phyloP scores from a whole-genome alignment of 345 rosid species.

The Acer campestre region DNA sequence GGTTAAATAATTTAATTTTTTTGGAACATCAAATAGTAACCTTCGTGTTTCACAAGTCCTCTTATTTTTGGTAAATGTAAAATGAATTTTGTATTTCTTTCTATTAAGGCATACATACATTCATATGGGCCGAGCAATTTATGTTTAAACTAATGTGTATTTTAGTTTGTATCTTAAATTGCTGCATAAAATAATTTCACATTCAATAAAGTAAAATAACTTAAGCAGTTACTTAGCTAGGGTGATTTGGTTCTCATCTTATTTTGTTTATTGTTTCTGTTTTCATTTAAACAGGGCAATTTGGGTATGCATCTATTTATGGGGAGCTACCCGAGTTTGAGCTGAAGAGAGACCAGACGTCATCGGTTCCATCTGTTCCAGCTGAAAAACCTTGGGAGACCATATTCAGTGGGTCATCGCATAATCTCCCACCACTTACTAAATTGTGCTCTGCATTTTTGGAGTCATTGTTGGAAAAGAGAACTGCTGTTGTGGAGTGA shows the following conservation, averaged over 20 bases:
- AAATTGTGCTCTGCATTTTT: slow-evolving; percentile 69
- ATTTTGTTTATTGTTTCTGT: background rate
- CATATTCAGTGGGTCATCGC: slow-evolving; percentile 78
- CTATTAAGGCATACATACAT: background rate
- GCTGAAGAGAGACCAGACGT: slow-evolving; percentile 36
- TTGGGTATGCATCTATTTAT: slow-evolving; percentile 74
- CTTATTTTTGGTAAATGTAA: background rate
- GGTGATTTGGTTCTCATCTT: background rate
- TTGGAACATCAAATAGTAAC: too few species aligned
- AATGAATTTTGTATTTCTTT: background rate
- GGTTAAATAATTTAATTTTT: too few species aligned
- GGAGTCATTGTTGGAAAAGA: slow-evolving; percentile 79
- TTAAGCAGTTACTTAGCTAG: background rate
- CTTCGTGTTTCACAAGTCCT: background rate
- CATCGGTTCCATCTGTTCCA: slow-evolving; percentile 41
- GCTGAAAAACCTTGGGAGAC: slow-evolving; percentile 88
- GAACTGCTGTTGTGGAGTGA: slow-evolving; percentile 52
- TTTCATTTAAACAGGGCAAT: slow-evolving; percentile 34
- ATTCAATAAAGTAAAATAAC: background rate
- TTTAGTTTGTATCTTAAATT: background rate
- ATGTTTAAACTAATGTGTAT: background rate
- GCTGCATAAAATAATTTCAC: background rate
- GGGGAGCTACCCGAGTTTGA: slow-evolving; percentile 66
- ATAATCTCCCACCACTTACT: slow-evolving; percentile 80
- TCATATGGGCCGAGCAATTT: background rate